Percentiles rank a stretch among this genome's conserved stretches.
These are phyloP conservation scores for Saccharomycopsis oosterbeekiorum DNA, from an alignment of 805 yeast species.

Conservation along the genomic window DNA sequence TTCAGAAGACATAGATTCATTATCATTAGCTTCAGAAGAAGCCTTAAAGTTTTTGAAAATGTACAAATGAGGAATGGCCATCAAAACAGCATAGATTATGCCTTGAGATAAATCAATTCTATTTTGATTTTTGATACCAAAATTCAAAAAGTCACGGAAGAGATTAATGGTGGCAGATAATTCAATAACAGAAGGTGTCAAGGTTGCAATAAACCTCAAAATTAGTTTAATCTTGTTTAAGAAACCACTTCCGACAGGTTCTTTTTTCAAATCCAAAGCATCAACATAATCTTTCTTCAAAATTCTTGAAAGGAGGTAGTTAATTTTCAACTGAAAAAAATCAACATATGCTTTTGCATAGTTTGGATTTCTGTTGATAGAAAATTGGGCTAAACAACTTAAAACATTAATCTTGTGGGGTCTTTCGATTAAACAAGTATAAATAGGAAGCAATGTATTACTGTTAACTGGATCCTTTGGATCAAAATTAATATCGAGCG, in stretches of 20 bases:
- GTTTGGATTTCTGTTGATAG: constrained; percentile 51
- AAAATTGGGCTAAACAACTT: constrained; percentile 54
- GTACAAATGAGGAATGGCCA: constrained; percentile 57
- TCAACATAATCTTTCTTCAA: constrained; percentile 47
- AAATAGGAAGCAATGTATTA: constrained; percentile 37
- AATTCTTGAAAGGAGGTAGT: neutral
- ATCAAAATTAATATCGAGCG: neutral
- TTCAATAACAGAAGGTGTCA: constrained; percentile 44
- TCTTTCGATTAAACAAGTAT: constrained; percentile 71
- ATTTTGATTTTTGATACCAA: constrained; percentile 35
- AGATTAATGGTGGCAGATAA: constrained; percentile 22
- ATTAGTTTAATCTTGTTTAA: constrained; percentile 66
- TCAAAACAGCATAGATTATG: constrained; percentile 48
- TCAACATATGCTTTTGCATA: constrained; percentile 65
- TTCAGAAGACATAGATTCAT: neutral
- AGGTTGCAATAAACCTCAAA: constrained; percentile 57
- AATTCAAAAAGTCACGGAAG: constrained; percentile 41
- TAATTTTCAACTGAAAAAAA: constrained; percentile 47
- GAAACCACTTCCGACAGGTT: constrained; percentile 38
- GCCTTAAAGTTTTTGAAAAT: constrained; percentile 28
- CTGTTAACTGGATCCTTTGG: neutral
- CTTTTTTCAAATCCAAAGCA: constrained; percentile 47
- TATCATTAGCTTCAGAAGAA: neutral
- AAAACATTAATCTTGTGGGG: constrained; percentile 82
- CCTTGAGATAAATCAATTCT: constrained; percentile 36